Percentiles rank a stretch among this genome's conserved stretches.
phyloP scores from a whole-genome alignment of 805 yeast species.

The Yamadazyma ubonensis region DNA sequence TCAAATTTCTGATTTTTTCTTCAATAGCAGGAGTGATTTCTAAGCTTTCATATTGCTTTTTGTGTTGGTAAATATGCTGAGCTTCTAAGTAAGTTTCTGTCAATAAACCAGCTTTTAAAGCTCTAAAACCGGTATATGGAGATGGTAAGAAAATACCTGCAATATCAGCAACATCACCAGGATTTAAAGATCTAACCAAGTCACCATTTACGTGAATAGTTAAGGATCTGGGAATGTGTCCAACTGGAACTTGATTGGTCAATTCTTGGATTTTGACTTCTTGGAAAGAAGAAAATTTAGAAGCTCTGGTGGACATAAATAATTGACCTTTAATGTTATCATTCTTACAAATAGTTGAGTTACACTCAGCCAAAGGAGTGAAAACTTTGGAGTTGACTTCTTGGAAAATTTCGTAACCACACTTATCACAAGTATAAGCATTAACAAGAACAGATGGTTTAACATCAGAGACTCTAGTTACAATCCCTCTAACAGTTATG shows the following conservation, averaged over 20 bases:
- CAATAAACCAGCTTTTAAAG: conserved; percentile 85
- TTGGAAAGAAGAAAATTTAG: conserved; percentile 92
- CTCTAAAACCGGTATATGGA: conserved; percentile 94
- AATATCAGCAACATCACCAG: conserved; percentile 94
- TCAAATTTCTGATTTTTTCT: conserved; percentile 52
- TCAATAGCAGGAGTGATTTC: conserved; percentile 58
- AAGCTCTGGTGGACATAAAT: conserved; percentile 91
- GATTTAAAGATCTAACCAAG: conserved; percentile 79
- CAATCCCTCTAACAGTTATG: conserved; percentile 90
- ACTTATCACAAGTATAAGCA: conserved; percentile 96
- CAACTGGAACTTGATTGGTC: conserved; percentile 95
- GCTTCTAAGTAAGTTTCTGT: conserved; percentile 94
- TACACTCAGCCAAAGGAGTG: conserved; percentile 85
- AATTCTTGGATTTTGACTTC: conserved; percentile 93
- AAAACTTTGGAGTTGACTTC: conserved; percentile 84
- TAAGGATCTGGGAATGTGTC: conserved; percentile 91
- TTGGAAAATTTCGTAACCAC: conserved; percentile 96
- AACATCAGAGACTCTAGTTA: conserved; percentile 93
- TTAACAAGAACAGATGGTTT: conserved; percentile 88
- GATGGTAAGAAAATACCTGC: conserved; percentile 91
- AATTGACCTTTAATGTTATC: conserved; percentile 86
- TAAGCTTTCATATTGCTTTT: conserved; percentile 74
- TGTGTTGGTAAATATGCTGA: conserved; percentile 82
- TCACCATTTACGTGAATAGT: conserved; percentile 90
- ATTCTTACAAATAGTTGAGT: conserved; percentile 71